These are phyloP conservation scores for Zygnema circumcarinatum DNA, from an alignment of 139 green algal species.

Conservation along the genomic window DNA sequence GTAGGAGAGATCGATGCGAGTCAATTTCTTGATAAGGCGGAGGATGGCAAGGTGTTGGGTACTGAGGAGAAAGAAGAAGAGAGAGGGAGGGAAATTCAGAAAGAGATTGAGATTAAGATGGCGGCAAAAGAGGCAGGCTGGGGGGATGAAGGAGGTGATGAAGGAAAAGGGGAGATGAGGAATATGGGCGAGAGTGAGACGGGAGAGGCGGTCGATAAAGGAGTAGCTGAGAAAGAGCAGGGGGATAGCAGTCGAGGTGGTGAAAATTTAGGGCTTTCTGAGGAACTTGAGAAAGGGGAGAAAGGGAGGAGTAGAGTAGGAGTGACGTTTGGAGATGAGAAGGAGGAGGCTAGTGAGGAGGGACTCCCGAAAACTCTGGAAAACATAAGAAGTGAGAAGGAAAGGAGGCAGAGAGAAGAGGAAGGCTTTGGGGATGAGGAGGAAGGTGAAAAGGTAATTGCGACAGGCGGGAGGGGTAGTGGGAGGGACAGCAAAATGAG, in stretches of 20 bases:
- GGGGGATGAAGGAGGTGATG: too few relatives aligned
- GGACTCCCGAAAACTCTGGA: too few relatives aligned
- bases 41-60: neutral
- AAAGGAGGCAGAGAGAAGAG: neutral
- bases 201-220: too few relatives aligned
- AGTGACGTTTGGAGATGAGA: neutral
- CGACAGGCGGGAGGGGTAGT: neutral
- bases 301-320: slow-evolving; percentile 7
- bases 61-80: neutral
- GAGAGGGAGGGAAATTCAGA: neutral
- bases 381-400: slow-evolving; percentile 25
- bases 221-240: too few relatives aligned
- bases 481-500: neutral
- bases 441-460: neutral
- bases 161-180: too few relatives aligned
- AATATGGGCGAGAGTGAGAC: too few relatives aligned
- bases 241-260: too few relatives aligned
- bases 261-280: too few relatives aligned
- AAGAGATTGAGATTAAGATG: too few relatives aligned
- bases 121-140: too few relatives aligned
- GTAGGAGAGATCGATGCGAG: too few relatives aligned
- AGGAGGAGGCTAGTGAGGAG: slow-evolving; percentile 4
- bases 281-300: neutral
- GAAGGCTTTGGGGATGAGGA: neutral
- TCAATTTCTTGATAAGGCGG: neutral